These are phyloP conservation scores for Aspergillus chevalieri DNA, from an alignment of 2,329 filamentous ascomycete genomes.

Conservation along the genomic window DNA sequence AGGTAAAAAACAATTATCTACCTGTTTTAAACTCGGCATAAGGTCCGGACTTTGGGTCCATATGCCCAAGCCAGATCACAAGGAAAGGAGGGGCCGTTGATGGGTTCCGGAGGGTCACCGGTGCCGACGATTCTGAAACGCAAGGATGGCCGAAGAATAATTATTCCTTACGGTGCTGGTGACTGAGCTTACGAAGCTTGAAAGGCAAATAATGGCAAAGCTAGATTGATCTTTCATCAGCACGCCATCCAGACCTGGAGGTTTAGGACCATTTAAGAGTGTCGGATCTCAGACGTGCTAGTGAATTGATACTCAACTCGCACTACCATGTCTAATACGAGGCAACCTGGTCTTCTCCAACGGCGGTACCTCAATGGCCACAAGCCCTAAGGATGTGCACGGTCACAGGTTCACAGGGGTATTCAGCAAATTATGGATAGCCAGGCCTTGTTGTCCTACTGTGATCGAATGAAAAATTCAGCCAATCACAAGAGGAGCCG, in stretches of 20 bases:
- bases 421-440: not conserved
- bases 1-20: not conserved
- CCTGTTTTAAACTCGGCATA: not conserved
- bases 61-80: slow-evolving; percentile 10
- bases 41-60: not conserved
- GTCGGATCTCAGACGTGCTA: not conserved
- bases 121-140: slow-evolving; percentile 10
- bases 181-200: not conserved
- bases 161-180: not conserved
- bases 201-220: not conserved
- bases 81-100: slow-evolving; percentile 15
- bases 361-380: not conserved
- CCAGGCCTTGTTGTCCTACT: not conserved
- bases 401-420: not conserved
- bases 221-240: not conserved
- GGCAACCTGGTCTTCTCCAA: not conserved
- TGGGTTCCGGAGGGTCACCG: slow-evolving; percentile 13
- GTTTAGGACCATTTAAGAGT: not conserved
- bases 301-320: not conserved
- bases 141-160: not conserved
- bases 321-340: not conserved
- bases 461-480: not conserved
- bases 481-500: not conserved
- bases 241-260: not conserved
- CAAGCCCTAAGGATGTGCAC: not conserved